These are phyloP conservation scores for Ogataea hybrid DNA, from an alignment of 1,139 yeast species.

Conservation along the genomic window DNA sequence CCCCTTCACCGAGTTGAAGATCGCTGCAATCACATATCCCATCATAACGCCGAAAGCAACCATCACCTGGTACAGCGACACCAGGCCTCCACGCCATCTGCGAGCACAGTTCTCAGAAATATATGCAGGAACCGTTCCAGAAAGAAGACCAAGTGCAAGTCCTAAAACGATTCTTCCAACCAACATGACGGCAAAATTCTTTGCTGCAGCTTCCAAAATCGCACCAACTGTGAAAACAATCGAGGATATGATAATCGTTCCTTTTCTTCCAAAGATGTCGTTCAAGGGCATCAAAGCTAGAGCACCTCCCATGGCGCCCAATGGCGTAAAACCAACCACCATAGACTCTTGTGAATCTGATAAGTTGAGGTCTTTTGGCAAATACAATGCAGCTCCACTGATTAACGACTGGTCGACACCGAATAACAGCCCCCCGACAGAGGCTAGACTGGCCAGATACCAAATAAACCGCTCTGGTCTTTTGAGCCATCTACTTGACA, in stretches of 20 bases:
- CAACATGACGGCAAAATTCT: constrained; percentile 43
- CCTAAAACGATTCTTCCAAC: constrained; percentile 48
- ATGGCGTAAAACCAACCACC: constrained; percentile 14
- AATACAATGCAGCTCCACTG: constrained; percentile 12
- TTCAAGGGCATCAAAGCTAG: constrained; percentile 46
- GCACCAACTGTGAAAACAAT: constrained; percentile 44
- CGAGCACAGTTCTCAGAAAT: constrained; percentile 40
- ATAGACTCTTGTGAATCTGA: constrained; percentile 10
- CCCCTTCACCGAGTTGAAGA: constrained; percentile 24
- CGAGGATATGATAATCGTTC: constrained; percentile 41
- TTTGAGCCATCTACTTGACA: constrained; percentile 12
- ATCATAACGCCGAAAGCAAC: constrained; percentile 54
- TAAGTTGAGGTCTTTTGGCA: constrained; percentile 8
- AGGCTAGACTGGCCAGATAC: constrained; percentile 14
- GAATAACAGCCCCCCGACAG: constrained; percentile 15
- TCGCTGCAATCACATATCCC: constrained; percentile 48
- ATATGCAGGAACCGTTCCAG: constrained; percentile 48
- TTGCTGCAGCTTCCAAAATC: constrained; percentile 41
- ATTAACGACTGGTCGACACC: constrained; percentile 16
- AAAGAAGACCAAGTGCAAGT: constrained; percentile 44
- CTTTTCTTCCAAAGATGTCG: constrained; percentile 48
- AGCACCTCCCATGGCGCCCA: constrained; percentile 42
- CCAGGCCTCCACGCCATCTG: constrained; percentile 42
- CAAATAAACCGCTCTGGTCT: constrained; percentile 11
- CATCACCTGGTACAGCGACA: constrained; percentile 52